These are phyloP conservation scores for Paulownia fortunei DNA, from an alignment of 257 asterid species.

Conservation along the genomic window DNA sequence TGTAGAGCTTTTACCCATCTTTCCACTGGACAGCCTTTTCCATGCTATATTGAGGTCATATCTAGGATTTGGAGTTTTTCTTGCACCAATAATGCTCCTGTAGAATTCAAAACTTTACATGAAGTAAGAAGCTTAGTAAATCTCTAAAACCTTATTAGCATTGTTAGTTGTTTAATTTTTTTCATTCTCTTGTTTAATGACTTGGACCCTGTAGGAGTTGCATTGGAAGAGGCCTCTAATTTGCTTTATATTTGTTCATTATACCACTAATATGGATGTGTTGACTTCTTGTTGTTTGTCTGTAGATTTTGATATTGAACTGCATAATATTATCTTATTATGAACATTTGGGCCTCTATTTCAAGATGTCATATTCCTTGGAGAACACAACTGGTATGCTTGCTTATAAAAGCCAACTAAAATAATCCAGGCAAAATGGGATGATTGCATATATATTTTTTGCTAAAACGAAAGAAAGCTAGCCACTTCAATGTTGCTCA, in stretches of 20 bases:
- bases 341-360: background rate
- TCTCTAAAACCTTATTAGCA: background rate
- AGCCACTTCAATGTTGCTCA: background rate
- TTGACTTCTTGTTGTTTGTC: background rate
- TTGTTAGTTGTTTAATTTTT: background rate
- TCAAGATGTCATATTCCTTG: background rate
- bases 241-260: background rate
- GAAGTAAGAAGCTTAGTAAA: constrained; percentile 5
- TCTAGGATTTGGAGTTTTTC: background rate
- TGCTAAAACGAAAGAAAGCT: background rate
- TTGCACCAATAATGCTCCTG: background rate
- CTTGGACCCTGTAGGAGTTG: background rate
- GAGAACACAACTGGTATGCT: background rate
- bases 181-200: background rate
- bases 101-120: background rate
- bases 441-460: background rate
- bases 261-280: background rate
- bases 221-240: background rate
- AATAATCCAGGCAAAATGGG: background rate
- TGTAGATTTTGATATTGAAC: background rate
- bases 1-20: background rate
- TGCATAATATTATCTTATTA: background rate
- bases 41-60: too few relatives aligned
- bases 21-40: background rate
- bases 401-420: background rate